Base-by-base conservation (phyloP, 2,329 filamentous ascomycete species). In the Claviceps arundinis region DNA sequence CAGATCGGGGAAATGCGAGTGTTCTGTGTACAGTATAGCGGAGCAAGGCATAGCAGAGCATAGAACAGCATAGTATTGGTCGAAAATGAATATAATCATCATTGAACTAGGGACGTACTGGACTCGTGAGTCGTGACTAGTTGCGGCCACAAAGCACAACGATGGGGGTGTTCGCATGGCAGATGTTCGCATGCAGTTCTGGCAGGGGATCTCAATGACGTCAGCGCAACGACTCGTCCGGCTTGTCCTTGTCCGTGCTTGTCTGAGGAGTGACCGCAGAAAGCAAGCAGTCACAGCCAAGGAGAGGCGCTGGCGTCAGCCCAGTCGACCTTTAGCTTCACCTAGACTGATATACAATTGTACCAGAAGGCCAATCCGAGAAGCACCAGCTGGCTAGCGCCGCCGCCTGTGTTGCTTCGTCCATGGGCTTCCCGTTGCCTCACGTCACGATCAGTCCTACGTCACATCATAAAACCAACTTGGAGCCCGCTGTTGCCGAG, bases 131-230 rank as follows among this genome's bases (percentile, higher is more conserved):
- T 30, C 26, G 26, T 30, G 26, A 30, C 26, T 30, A 30, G 26
- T 9, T 30, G 26, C 9, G 26, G 26, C 26, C 26, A 30, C 26
- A 30, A 30, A 30, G 26, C 26, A 30, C 26, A 30, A 30, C 26
- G 26, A 30, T 8, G 22, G 26, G 30, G 30, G 30, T 11, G 30
- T 34, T 34, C 30, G 30, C 30, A 11, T 34, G 30, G 9, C 30
- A 34, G 30, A 34, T 34, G 30, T 34, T 34, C 9, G 50, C 55
- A 52, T 26, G 47, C 40, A 46, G 52, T 50, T 52, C 52, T 54
- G 42, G 38, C 55, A 42, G 41, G 55, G 51, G 48, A 47, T 51
- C 52, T 56, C 54, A 45, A 57, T 61, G 59, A 60, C 59, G 59
- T 60, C 59, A 61, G 48, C 26, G 8, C 17, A 26, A n/a, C 46